phyloP scores from a whole-genome alignment of 2,329 filamentous ascomycete genomes.

The Trichoderma lentiforme region DNA sequence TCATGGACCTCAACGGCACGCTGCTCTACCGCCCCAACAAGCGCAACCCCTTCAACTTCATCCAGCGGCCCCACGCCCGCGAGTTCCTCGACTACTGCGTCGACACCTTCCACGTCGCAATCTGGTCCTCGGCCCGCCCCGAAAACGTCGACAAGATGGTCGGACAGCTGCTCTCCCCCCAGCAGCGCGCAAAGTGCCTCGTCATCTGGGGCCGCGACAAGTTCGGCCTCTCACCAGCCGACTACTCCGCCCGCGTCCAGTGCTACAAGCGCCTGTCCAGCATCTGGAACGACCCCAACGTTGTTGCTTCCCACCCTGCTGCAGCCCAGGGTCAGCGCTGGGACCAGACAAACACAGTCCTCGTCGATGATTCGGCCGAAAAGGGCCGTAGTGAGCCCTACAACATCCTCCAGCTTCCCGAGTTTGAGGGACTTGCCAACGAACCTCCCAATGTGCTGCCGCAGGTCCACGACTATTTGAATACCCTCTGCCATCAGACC shows the following conservation, averaged over 20 bases:
- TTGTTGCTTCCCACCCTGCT: constrained; percentile 46
- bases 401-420: constrained; percentile 78
- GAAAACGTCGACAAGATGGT: constrained; percentile 70
- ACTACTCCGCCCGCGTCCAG: constrained; percentile 71
- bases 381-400: constrained; percentile 81
- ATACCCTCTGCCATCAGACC: constrained; percentile 48
- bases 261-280: constrained; percentile 81
- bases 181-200: constrained; percentile 55
- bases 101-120: constrained; percentile 70
- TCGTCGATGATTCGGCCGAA: constrained; percentile 79
- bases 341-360: constrained; percentile 81
- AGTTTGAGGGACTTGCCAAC: constrained; percentile 56
- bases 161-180: constrained; percentile 55
- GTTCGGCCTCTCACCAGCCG: constrained; percentile 60
- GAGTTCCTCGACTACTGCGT: constrained; percentile 73
- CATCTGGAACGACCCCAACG: constrained; percentile 60
- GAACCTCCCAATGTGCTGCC: constrained; percentile 48
- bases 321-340: constrained; percentile 48
- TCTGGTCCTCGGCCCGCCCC: constrained; percentile 85
- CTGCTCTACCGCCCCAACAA: constrained; percentile 68
- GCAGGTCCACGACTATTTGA: constrained; percentile 61
- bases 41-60: constrained; percentile 48
- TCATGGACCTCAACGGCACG: constrained; percentile 93
- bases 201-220: constrained; percentile 76
- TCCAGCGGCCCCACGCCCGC: constrained; percentile 63